Percentiles rank a stretch among this genome's conserved stretches.
phyloP scores from a whole-genome alignment of 1,284 basidiomycete genomes.

The Cutaneotrichosporon spelunceum region DNA sequence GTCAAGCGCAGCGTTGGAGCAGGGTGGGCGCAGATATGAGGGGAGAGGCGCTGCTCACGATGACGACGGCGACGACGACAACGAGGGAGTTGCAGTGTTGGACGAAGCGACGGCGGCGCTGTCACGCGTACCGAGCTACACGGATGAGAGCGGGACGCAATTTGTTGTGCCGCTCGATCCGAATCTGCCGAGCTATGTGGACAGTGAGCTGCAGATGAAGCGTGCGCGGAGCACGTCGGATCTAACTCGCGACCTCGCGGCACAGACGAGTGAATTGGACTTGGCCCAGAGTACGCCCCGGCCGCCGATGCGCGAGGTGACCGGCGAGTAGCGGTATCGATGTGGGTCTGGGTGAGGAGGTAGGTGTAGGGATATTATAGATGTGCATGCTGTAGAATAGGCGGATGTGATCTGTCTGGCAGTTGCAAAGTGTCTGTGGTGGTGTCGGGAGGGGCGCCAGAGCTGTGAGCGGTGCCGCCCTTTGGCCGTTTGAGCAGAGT shows the following conservation, averaged over 20 bases:
- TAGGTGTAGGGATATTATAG: too few species aligned
- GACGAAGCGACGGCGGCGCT: slow-evolving; percentile 36
- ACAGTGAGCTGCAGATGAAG: slow-evolving; percentile 48
- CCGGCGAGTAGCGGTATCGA: neutral
- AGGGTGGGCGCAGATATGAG: too few species aligned
- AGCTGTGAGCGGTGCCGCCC: too few species aligned
- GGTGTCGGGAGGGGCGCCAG: too few species aligned
- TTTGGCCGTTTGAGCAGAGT: too few species aligned
- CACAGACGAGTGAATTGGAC: neutral
- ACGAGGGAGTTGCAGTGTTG: slow-evolving; percentile 9
- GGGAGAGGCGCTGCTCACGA: too few species aligned
- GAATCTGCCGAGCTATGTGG: slow-evolving; percentile 77
- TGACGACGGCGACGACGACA: slow-evolving; percentile 9
- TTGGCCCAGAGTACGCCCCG: neutral
- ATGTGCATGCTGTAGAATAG: neutral
- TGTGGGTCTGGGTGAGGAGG: too few species aligned
- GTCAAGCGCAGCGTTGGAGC: slow-evolving; percentile 14
- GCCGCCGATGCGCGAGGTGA: neutral
- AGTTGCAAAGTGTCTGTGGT: neutral
- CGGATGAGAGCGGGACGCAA: slow-evolving; percentile 53
- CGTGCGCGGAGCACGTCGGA: slow-evolving; percentile 14
- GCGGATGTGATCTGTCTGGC: neutral
- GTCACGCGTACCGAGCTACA: slow-evolving; percentile 70
- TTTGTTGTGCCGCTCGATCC: slow-evolving; percentile 71
- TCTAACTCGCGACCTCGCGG: neutral